Evolutionary conservation across 1,139 yeast genomes (phyloP).

Genomic region (Pichia sp.): DNA sequence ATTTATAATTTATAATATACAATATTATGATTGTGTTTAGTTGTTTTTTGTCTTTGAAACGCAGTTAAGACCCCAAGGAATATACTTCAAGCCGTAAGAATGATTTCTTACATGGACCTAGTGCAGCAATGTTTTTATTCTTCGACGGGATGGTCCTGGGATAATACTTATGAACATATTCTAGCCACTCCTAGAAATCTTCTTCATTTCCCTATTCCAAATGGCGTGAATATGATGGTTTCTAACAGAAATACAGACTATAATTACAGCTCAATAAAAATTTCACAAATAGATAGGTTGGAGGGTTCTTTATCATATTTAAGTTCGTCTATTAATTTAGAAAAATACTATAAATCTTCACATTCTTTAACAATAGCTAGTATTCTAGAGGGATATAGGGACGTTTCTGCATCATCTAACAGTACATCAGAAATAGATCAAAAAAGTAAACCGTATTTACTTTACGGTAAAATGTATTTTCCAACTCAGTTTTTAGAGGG

Average conservation of each 20-base stretch:
- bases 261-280: constrained; percentile 70
- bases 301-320: constrained; percentile 83
- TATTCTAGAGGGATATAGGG: constrained; percentile 72
- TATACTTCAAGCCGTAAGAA: constrained; percentile 22
- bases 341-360: constrained; percentile 44
- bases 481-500: constrained; percentile 90
- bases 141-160: constrained; percentile 70
- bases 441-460: constrained; percentile 26
- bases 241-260: constrained; percentile 67
- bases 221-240: constrained; percentile 58
- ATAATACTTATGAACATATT: constrained; percentile 67
- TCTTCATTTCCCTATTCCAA: constrained; percentile 70
- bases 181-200: constrained; percentile 65
- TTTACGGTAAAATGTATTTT: constrained; percentile 82
- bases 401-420: constrained; percentile 29
- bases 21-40: too few species aligned
- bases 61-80: too few species aligned
- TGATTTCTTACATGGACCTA: constrained; percentile 85
- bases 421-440: background rate
- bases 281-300: constrained; percentile 61
- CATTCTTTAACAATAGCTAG: constrained; percentile 55
- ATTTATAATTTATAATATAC: too few species aligned
- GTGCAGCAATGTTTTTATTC: constrained; percentile 64
- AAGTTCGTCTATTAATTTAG: constrained; percentile 59
- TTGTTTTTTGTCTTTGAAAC: too few species aligned